A percentile compares a stretch with the other conserved stretches of the same genome.
Evolutionary conservation across 225 moss, liverwort and hornwort species (phyloP).

Genomic region (Physcomitrium patens): DNA sequence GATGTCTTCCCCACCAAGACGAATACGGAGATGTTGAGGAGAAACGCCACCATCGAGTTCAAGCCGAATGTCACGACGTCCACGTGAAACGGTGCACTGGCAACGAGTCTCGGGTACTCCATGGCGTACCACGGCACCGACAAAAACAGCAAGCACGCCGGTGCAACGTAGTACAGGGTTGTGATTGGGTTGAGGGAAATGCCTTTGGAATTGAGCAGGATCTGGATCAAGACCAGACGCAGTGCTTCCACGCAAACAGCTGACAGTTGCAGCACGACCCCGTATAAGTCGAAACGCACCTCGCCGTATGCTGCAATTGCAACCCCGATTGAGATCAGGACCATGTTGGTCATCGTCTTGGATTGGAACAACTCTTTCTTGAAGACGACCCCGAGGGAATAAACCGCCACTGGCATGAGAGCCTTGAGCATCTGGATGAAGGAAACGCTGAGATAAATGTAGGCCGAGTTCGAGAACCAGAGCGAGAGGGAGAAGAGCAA

Average conservation of each 20-base stretch:
- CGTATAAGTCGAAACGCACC: conserved; percentile 37
- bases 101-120: conserved; percentile 52
- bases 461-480: conserved; percentile 41
- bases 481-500: conserved; percentile 39
- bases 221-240: conserved; percentile 43
- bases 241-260: conserved; percentile 42
- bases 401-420: conserved; percentile 43
- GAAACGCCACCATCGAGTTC: conserved; percentile 49
- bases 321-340: conserved; percentile 39
- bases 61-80: conserved; percentile 46
- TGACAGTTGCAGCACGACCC: conserved; percentile 37
- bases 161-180: conserved; percentile 46
- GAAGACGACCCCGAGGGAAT: conserved; percentile 32
- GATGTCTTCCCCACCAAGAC: conserved; percentile 41
- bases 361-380: conserved; percentile 39
- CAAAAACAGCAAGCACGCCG: conserved; percentile 44
- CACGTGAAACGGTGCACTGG: conserved; percentile 35
- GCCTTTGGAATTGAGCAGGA: conserved; percentile 39
- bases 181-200: conserved; percentile 39
- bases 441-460: conserved; percentile 43
- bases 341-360: conserved; percentile 41
- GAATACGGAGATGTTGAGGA: conserved; percentile 34
- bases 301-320: conserved; percentile 36
- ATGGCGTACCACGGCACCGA: conserved; percentile 51
- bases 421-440: conserved; percentile 51